Percentiles rank a stretch among this genome's conserved stretches.
phyloP scores from a whole-genome alignment of 768 basidiomycete species.

The Russula sp. region DNA sequence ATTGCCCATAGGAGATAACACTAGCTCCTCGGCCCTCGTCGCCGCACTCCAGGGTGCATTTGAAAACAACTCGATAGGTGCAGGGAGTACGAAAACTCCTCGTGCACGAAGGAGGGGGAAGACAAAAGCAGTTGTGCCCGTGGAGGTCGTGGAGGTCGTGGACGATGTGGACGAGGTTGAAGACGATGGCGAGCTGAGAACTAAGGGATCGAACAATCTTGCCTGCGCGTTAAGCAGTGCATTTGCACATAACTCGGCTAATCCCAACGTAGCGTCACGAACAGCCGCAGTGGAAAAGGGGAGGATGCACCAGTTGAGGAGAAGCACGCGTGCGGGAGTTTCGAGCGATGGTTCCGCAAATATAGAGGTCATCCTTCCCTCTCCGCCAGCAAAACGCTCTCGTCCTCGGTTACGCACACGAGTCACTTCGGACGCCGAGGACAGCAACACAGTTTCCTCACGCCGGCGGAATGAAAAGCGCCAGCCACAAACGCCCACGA shows the following conservation, averaged over 20 bases:
- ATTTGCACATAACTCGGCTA: slow-evolving; percentile 13
- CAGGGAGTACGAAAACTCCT: neutral
- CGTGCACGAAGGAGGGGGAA: neutral
- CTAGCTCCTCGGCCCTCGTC: neutral
- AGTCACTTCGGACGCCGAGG: neutral
- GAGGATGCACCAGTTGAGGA: neutral
- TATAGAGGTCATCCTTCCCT: neutral
- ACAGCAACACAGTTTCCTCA: neutral
- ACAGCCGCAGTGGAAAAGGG: neutral
- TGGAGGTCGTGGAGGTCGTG: neutral
- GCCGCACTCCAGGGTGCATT: slow-evolving; percentile 17
- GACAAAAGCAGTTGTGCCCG: neutral
- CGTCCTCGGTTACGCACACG: neutral
- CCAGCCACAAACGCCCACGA: neutral
- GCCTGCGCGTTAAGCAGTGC: slow-evolving; percentile 5
- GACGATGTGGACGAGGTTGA: neutral
- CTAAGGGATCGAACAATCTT: neutral
- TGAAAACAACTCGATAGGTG: slow-evolving; percentile 1
- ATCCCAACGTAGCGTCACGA: slow-evolving; percentile 1
- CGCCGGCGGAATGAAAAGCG: neutral
- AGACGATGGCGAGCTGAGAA: neutral
- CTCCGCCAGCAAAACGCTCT: neutral
- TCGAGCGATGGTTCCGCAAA: neutral
- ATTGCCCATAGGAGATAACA: neutral
- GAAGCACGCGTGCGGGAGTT: neutral